Conservation (phyloP, 352 stramenopile genomes). For the Pythium folliculosum region DNA sequence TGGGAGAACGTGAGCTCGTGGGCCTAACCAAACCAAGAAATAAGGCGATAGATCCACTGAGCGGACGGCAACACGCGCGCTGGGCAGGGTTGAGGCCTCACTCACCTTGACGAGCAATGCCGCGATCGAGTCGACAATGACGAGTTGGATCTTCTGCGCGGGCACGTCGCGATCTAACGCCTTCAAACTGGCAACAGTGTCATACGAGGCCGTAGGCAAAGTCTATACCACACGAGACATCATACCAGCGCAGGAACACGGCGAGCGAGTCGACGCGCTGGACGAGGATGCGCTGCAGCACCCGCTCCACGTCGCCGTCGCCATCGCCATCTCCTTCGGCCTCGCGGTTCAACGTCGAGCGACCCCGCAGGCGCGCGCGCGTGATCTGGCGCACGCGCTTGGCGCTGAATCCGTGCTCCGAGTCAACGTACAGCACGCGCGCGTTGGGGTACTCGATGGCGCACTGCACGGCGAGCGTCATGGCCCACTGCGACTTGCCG, state of each 20-base stretch:
- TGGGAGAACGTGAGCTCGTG: slow-evolving; percentile 29
- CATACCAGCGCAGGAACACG: slow-evolving; percentile 49
- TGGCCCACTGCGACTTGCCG: slow-evolving; percentile 73
- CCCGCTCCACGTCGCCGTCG: neutral
- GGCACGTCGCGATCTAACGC: slow-evolving; percentile 50
- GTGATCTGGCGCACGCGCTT: slow-evolving; percentile 47
- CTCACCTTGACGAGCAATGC: slow-evolving; percentile 52
- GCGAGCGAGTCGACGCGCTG: slow-evolving; percentile 38
- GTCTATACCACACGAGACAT: too few species aligned
- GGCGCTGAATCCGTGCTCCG: slow-evolving; percentile 71
- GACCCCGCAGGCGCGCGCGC: slow-evolving; percentile 6
- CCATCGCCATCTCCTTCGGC: too few species aligned
- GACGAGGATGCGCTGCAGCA: slow-evolving; percentile 23
- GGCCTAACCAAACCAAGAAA: too few species aligned
- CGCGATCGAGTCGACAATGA: slow-evolving; percentile 77
- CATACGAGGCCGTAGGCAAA: too few species aligned
- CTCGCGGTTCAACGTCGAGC: too few species aligned
- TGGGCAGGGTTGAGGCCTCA: too few species aligned
- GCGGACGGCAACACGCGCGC: too few species aligned
- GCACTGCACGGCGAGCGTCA: slow-evolving; percentile 76
- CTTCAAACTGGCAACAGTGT: too few species aligned
- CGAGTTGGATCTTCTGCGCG: slow-evolving; percentile 51
- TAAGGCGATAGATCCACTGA: too few species aligned
- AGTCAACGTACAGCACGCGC: slow-evolving; percentile 69
- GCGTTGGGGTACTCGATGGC: slow-evolving; percentile 61